Percentiles rank a stretch among this genome's conserved stretches.
Evolutionary conservation across 2,329 filamentous ascomycete species (phyloP).

Genomic region (Curvularia spicifera): DNA sequence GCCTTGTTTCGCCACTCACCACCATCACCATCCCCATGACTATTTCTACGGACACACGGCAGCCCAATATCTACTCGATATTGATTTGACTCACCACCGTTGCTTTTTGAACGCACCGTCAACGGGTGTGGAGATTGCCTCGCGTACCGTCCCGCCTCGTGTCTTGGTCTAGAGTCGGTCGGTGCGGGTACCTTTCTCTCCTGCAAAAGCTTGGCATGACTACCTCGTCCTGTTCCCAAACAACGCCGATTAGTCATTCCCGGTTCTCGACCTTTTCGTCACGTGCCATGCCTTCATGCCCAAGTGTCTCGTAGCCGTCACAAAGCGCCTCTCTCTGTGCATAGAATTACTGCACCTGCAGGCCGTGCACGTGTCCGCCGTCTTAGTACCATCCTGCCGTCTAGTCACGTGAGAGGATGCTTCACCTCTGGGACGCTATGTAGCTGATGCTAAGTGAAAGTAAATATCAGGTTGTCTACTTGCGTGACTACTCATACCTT

Average conservation of each 20-base stretch:
- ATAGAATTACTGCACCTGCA: not conserved
- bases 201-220: not conserved
- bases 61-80: not conserved
- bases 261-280: not conserved
- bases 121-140: not conserved
- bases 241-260: too few relatives aligned
- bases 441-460: not conserved
- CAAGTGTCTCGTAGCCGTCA: not conserved
- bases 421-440: not conserved
- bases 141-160: not conserved
- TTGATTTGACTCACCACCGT: not conserved
- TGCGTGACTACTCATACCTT: not conserved
- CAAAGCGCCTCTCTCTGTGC: not conserved
- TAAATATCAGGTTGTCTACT: not conserved
- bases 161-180: not conserved
- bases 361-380: not conserved
- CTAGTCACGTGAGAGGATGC: too few relatives aligned
- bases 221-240: not conserved
- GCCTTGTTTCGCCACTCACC: conserved; percentile 11
- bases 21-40: not conserved
- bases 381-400: not conserved
- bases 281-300: not conserved
- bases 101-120: not conserved
- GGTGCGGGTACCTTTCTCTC: not conserved
- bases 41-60: not conserved